These are phyloP conservation scores for Massarina eburnea DNA, from an alignment of 2,329 filamentous ascomycete species.

Conservation along the genomic window DNA sequence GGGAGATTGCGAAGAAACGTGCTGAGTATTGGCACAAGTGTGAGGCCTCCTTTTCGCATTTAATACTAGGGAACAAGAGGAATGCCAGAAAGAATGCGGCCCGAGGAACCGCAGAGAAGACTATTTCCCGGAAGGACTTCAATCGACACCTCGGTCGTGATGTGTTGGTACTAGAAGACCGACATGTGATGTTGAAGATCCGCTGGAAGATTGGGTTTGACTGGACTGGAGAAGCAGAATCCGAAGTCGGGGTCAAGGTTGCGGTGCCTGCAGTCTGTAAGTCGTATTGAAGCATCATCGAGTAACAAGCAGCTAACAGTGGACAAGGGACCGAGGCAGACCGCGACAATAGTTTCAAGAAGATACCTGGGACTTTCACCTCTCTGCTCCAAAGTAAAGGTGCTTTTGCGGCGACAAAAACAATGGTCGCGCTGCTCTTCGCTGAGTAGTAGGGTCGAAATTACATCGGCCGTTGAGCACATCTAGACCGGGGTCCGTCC, in stretches of 20 bases:
- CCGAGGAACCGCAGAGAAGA: conserved; percentile 15
- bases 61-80: conserved; percentile 18
- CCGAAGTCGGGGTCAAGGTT: conserved; percentile 56
- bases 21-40: conserved; percentile 65
- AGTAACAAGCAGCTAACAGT: background rate
- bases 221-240: conserved; percentile 72
- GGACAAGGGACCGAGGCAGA: conserved; percentile 60
- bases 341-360: conserved; percentile 56
- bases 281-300: conserved; percentile 24
- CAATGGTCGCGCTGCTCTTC: conserved; percentile 61
- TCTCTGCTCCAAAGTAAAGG: conserved; percentile 59
- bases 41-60: conserved; percentile 49
- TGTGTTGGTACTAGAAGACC: conserved; percentile 33
- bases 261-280: conserved; percentile 65
- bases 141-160: conserved; percentile 47
- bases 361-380: conserved; percentile 63
- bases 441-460: conserved; percentile 11
- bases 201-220: conserved; percentile 68
- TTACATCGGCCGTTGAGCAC: too few relatives aligned
- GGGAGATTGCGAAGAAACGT: conserved; percentile 60
- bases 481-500: too few relatives aligned
- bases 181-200: conserved; percentile 53
- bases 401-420: conserved; percentile 59
- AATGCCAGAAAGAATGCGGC: conserved; percentile 22
- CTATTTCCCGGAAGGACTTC: conserved; percentile 49